Base-by-base conservation (phyloP, 75 land plant genomes). In the Isoetes taiwanensis region DNA sequence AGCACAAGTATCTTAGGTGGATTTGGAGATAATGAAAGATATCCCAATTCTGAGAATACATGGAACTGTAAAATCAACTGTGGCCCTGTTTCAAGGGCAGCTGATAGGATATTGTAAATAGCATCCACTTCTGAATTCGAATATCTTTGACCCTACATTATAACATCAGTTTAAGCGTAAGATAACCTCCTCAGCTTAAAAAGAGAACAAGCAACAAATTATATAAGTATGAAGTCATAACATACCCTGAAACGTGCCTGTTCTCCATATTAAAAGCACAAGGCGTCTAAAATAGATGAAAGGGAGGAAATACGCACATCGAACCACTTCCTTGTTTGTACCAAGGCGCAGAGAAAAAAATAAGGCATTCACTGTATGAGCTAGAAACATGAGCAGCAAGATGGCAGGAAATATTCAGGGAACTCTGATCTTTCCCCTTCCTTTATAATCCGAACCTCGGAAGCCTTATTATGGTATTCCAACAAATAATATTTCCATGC, bases 31-130 rank as follows among this genome's bases (percentile, higher is more conserved):
- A 4, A 4, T n/a, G 50, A 46, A n/a, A 46, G 50, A n/a, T 46
- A 46, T 5, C 50, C 50, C 8, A 46, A 23, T 23, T 46, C 50
- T 8, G 50, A 19, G 25, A 46, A 46, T 5, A 46, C 50, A n/a
- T 46, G 50, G 50, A 46, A 46, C 50, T 46, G 50, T 5, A 46
- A 23, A 46, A 46, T n/a, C 6, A 46, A 23, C n/a, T 46, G 50
- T 6, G 50, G 50, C 16, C 50, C 50, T 23, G 50, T 46, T 16
- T 46, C 50, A 6, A 46, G 50, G 8, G 50, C 50, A 19, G 50
- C 50, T 23, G 50, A 6, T 6, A 46, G n/a, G 6, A 46, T 46
- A 23, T 46, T 46, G 50, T 46, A 46, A 6, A 46, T n/a, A 4
- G 50, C 50, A 46, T 46, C 50, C 12, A 46, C 23, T 23, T 46